A percentile compares a stretch with the other conserved stretches of the same genome.
phyloP scores from a whole-genome alignment of 805 yeast species.

The Zygosaccharomyces pseudorouxii region DNA sequence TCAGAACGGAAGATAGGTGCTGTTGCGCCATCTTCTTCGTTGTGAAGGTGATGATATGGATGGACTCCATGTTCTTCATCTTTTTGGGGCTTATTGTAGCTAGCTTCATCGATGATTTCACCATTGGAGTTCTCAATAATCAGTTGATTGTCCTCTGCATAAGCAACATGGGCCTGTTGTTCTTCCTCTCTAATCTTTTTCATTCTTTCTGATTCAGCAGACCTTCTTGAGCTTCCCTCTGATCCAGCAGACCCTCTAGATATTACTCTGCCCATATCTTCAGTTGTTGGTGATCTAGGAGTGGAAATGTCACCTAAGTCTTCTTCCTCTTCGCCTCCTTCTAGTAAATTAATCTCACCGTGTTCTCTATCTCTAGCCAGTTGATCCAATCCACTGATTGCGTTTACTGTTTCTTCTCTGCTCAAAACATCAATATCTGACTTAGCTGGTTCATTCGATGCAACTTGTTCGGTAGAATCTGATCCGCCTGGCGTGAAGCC shows the following conservation, averaged over 20 bases:
- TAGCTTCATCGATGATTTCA: conserved; percentile 61
- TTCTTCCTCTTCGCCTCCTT: conserved; percentile 1
- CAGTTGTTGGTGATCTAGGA: conserved; percentile 2
- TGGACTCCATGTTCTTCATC: conserved; percentile 25
- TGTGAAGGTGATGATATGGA: conserved; percentile 6
- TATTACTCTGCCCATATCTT: conserved; percentile 7
- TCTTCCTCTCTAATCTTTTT: conserved; percentile 28
- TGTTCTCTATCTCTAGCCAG: conserved; percentile 7
- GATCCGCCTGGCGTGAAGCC: conserved; percentile 6
- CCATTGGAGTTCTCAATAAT: conserved; percentile 83
- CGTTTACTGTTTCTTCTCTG: conserved; percentile 12
- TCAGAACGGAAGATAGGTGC: conserved; percentile 7
- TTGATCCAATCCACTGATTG: conserved; percentile 12
- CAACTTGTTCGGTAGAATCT: conserved; percentile 10
- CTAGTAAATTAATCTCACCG: conserved; percentile 7
- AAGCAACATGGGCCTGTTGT: conserved; percentile 40
- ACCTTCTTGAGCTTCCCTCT: conserved; percentile 8
- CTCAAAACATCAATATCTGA: conserved; percentile 9
- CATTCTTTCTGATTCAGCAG: conserved; percentile 17
- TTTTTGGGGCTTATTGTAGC: conserved; percentile 28
- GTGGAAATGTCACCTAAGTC: background rate
- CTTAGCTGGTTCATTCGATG: conserved; percentile 11
- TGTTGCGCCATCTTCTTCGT: background rate
- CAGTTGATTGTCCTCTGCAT: conserved; percentile 63
- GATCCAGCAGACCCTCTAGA: conserved; percentile 5